phyloP scores from a whole-genome alignment of 768 basidiomycete species.

The Nevesoporus exiguus region DNA sequence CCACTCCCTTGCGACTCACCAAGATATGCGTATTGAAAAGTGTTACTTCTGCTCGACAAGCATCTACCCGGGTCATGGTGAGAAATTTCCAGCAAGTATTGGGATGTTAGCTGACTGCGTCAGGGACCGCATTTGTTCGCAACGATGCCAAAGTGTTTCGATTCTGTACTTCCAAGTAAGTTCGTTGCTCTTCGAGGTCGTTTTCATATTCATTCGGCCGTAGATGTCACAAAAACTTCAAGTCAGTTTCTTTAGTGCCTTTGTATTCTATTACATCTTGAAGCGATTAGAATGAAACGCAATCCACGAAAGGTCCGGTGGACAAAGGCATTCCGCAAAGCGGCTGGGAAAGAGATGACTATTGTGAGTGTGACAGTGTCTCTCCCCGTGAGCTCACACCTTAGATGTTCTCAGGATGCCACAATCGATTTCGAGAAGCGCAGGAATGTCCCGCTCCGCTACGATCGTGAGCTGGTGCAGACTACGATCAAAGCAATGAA shows the following conservation, averaged over 20 bases:
- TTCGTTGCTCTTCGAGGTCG: slow-evolving; percentile 2
- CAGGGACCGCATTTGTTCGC: slow-evolving; percentile 92
- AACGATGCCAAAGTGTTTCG: slow-evolving; percentile 98
- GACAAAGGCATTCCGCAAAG: slow-evolving; percentile 99
- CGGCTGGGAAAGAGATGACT: slow-evolving; percentile 99
- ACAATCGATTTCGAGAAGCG: slow-evolving; percentile 99
- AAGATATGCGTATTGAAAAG: slow-evolving; percentile 88
- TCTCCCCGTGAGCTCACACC: neutral
- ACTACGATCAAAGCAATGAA: slow-evolving; percentile 97
- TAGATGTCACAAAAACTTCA: slow-evolving; percentile 99
- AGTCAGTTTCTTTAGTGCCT: slow-evolving; percentile 47
- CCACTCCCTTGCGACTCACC: neutral
- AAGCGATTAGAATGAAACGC: slow-evolving; percentile 82
- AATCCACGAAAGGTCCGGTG: slow-evolving; percentile 98
- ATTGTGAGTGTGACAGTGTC: slow-evolving; percentile 55
- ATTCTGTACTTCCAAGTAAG: slow-evolving; percentile 96
- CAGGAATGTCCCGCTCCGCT: slow-evolving; percentile 94
- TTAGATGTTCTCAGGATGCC: slow-evolving; percentile 65
- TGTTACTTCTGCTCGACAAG: slow-evolving; percentile 98
- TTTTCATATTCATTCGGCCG: slow-evolving; percentile 4
- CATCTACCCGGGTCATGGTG: slow-evolving; percentile 96
- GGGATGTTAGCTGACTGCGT: neutral
- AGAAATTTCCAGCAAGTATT: slow-evolving; percentile 8
- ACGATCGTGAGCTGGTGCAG: slow-evolving; percentile 89
- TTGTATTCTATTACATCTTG: neutral